Percentiles rank a stretch among this genome's conserved stretches.
Conservation (phyloP, 176 grass and related monocot species). For the Musa schizocarpa region DNA sequence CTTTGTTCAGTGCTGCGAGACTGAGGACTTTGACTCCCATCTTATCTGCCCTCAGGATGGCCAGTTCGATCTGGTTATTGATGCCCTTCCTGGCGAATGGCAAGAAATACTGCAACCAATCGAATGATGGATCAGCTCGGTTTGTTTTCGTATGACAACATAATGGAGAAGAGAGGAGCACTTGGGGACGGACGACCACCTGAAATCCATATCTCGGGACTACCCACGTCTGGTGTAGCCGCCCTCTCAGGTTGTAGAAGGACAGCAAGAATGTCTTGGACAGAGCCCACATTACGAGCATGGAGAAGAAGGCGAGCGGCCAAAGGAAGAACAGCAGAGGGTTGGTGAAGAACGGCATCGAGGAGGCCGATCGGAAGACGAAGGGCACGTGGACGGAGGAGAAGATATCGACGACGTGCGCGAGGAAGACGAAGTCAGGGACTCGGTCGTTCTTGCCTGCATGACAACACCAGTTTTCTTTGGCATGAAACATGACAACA, state of each 20-base stretch:
- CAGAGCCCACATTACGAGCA: slow-evolving; percentile 18
- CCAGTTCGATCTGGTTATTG: slow-evolving; percentile 24
- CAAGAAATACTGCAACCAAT: slow-evolving; percentile 18
- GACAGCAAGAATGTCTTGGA: slow-evolving; percentile 23
- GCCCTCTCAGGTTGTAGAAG: slow-evolving; percentile 21
- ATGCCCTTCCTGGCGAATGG: slow-evolving; percentile 7
- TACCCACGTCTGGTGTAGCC: slow-evolving; percentile 21
- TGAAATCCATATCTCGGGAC: slow-evolving; percentile 28
- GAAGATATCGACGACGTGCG: slow-evolving; percentile 13
- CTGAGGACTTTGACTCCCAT: slow-evolving; percentile 25
- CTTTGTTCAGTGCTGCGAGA: slow-evolving; percentile 27
- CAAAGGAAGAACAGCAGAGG: not conserved
- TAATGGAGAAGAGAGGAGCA: not conserved
- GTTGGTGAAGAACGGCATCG: not conserved
- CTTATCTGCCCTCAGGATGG: slow-evolving; percentile 25
- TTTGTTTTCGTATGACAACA: too few species aligned
- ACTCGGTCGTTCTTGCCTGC: slow-evolving; percentile 21
- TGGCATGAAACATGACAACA: too few species aligned
- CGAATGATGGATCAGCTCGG: too few species aligned
- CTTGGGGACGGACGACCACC: not conserved
- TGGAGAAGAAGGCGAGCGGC: not conserved
- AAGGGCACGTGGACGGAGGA: slow-evolving; percentile 20
- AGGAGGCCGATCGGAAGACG: not conserved
- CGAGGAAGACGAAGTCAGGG: slow-evolving; percentile 26
- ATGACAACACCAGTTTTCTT: too few species aligned